These are phyloP conservation scores for Gossypium schwendimanii DNA, from an alignment of 441 rosid genomes.

Conservation along the genomic window DNA sequence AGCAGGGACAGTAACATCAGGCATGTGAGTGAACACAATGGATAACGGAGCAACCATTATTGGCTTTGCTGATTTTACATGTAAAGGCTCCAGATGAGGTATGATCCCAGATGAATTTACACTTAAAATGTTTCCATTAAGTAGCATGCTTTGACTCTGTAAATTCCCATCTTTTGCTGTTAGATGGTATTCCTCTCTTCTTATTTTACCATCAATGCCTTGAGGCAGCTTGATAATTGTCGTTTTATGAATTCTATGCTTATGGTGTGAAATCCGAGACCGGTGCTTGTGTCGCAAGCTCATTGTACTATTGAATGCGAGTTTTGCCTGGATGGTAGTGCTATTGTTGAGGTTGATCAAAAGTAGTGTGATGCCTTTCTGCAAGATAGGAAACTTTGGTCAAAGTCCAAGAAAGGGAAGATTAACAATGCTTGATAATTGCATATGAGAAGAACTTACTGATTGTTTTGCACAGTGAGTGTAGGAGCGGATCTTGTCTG, in stretches of 20 bases:
- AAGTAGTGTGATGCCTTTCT: constrained; percentile 71
- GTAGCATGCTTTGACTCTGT: constrained; percentile 76
- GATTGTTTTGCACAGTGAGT: constrained; percentile 79
- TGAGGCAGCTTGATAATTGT: constrained; percentile 15
- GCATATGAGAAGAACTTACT: constrained; percentile 27
- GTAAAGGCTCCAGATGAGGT: constrained; percentile 52
- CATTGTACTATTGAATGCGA: constrained; percentile 34
- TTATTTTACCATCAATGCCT: constrained; percentile 21
- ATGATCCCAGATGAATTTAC: constrained; percentile 58
- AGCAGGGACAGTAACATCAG: constrained; percentile 44
- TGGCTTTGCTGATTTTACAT: constrained; percentile 40
- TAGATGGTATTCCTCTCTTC: constrained; percentile 82
- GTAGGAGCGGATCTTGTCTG: constrained; percentile 57
- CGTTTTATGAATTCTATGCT: constrained; percentile 22
- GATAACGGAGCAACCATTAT: constrained; percentile 60
- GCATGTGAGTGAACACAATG: constrained; percentile 65
- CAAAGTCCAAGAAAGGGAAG: constrained; percentile 5
- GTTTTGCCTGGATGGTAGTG: constrained; percentile 38
- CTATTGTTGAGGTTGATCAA: constrained; percentile 72
- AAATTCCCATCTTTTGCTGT: constrained; percentile 66
- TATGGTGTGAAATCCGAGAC: neutral
- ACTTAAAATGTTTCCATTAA: constrained; percentile 56
- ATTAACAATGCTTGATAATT: neutral
- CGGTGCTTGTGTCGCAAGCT: constrained; percentile 22
- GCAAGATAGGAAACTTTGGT: constrained; percentile 24